Percentiles rank a stretch among this genome's conserved stretches.
Conservation (phyloP, 1,139 yeast genomes). For the Pichia norvegensis region DNA sequence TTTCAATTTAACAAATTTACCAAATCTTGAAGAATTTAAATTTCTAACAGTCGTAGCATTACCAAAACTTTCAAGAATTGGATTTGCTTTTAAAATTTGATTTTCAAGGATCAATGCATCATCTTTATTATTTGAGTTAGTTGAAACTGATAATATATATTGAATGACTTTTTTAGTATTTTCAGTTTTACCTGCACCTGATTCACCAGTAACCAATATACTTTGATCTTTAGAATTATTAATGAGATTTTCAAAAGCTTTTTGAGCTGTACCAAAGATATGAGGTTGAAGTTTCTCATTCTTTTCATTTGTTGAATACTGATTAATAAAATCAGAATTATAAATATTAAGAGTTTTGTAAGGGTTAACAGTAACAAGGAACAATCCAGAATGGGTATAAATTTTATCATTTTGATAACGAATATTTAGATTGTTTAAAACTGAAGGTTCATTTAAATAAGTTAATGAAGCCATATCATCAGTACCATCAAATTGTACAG, state of each 20-base stretch:
- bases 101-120: conserved; percentile 50
- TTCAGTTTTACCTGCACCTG: conserved; percentile 98
- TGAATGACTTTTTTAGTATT: conserved; percentile 95
- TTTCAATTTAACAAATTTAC: conserved; percentile 87
- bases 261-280: conserved; percentile 85
- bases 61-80: conserved; percentile 93
- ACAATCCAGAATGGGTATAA: conserved; percentile 73
- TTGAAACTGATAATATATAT: conserved; percentile 73
- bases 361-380: conserved; percentile 93
- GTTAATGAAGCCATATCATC: conserved; percentile 96
- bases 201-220: conserved; percentile 92
- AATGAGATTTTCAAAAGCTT: conserved; percentile 72
- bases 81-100: conserved; percentile 88
- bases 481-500: conserved; percentile 85
- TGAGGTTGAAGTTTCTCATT: conserved; percentile 46
- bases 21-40: conserved; percentile 93
- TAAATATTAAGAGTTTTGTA: conserved; percentile 75
- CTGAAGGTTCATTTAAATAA: conserved; percentile 90
- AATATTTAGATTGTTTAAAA: conserved; percentile 68
- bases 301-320: conserved; percentile 30
- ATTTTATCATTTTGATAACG: conserved; percentile 75
- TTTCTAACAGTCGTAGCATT: conserved; percentile 94
- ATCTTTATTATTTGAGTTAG: conserved; percentile 25
- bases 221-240: conserved; percentile 73
- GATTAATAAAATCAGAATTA: conserved; percentile 46